phyloP scores from a whole-genome alignment of 2,329 filamentous ascomycete genomes.

The Trichoderma afroharzianum region DNA sequence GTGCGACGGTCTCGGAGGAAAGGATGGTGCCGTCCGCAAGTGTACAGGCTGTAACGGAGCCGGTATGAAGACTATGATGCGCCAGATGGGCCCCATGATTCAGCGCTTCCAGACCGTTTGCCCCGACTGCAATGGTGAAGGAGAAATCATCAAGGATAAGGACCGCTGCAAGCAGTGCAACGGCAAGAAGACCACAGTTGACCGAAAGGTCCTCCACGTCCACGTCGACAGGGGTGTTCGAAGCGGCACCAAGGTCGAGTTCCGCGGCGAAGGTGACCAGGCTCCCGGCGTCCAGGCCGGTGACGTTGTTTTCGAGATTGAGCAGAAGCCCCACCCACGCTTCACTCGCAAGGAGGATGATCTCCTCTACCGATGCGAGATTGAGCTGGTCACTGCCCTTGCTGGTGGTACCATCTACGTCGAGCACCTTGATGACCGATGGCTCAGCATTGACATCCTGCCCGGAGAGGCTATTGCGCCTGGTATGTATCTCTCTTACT shows the following conservation, averaged over 20 bases:
- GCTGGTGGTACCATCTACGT: slow-evolving; percentile 88
- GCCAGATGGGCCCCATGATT: slow-evolving; percentile 99
- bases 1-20: slow-evolving; percentile 91
- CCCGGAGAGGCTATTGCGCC: slow-evolving; percentile 93
- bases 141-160: slow-evolving; percentile 93
- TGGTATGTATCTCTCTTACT: slow-evolving; percentile 54
- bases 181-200: slow-evolving; percentile 97
- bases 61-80: slow-evolving; percentile 99
- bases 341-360: slow-evolving; percentile 98
- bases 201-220: slow-evolving; percentile 97
- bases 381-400: slow-evolving; percentile 91
- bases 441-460: slow-evolving; percentile 88
- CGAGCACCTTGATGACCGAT: slow-evolving; percentile 95
- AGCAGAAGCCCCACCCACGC: slow-evolving; percentile 94
- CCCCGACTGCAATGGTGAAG: slow-evolving; percentile 96
- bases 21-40: slow-evolving; percentile 95
- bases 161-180: slow-evolving; percentile 95
- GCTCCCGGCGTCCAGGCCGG: slow-evolving; percentile 88
- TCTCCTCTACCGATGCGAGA: slow-evolving; percentile 89
- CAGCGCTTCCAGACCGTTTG: slow-evolving; percentile 99
- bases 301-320: slow-evolving; percentile 97
- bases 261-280: slow-evolving; percentile 94
- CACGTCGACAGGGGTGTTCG: slow-evolving; percentile 94
- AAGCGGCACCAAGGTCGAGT: slow-evolving; percentile 94
- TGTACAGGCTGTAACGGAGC: slow-evolving; percentile 87